Evolutionary conservation across 306 rosid species (phyloP).

Genomic region (Bauhinia variegata): DNA sequence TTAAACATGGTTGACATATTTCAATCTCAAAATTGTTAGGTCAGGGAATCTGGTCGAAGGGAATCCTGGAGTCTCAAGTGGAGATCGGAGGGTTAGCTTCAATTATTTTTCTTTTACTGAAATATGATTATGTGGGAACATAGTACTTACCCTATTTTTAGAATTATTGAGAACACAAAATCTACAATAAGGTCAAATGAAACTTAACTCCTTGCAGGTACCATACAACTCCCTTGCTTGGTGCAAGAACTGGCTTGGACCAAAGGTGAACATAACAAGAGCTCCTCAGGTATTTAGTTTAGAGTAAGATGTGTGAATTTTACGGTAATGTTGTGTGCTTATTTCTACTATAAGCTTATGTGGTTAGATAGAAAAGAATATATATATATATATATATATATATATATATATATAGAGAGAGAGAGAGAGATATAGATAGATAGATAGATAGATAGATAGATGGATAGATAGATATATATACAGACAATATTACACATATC

Average conservation of each 20-base stretch:
- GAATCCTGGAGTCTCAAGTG: slow-evolving; percentile 81
- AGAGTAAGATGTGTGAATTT: slow-evolving; percentile 13
- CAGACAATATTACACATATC: too few species aligned
- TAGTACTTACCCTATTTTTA: slow-evolving; percentile 14
- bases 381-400: too few species aligned
- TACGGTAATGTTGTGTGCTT: neutral
- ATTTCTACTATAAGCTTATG: neutral
- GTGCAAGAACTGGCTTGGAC: slow-evolving; percentile 98
- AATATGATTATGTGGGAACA: slow-evolving; percentile 26
- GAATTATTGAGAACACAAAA: slow-evolving; percentile 31
- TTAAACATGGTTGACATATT: slow-evolving; percentile 28
- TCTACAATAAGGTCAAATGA: slow-evolving; percentile 22
- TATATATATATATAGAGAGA: too few species aligned
- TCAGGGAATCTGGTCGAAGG: slow-evolving; percentile 93
- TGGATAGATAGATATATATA: too few species aligned
- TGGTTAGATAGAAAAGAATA: too few species aligned
- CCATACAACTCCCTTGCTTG: slow-evolving; percentile 92
- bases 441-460: too few species aligned
- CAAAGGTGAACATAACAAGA: slow-evolving; percentile 92
- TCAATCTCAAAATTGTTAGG: slow-evolving; percentile 48
- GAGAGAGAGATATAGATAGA: too few species aligned
- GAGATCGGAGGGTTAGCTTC: slow-evolving; percentile 86
- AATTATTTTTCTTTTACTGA: slow-evolving; percentile 24
- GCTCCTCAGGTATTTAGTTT: slow-evolving; percentile 81
- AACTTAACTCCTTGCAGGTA: slow-evolving; percentile 58